phyloP scores from a whole-genome alignment of 2,329 filamentous ascomycete genomes.

The Cadophora luteo-olivacea region DNA sequence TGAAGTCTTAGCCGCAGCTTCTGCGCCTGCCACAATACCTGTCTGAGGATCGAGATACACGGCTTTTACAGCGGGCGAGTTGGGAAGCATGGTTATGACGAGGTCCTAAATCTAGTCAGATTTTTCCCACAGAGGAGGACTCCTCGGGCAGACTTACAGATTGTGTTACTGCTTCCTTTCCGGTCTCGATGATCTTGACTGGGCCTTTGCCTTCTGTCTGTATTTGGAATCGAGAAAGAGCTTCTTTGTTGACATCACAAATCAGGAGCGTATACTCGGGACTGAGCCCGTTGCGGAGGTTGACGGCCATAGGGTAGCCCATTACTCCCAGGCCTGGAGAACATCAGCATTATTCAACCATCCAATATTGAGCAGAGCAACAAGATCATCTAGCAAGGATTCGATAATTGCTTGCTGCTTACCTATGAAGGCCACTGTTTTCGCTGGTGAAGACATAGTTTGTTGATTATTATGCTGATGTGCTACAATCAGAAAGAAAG shows the following conservation, averaged over 20 bases:
- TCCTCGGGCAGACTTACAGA: slow-evolving; percentile 13
- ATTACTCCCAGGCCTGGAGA: slow-evolving; percentile 51
- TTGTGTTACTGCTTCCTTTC: slow-evolving; percentile 64
- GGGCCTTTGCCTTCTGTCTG: slow-evolving; percentile 53
- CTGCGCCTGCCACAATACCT: slow-evolving; percentile 56
- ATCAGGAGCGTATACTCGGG: slow-evolving; percentile 64
- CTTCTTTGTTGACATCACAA: slow-evolving; percentile 66
- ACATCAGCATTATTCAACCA: neutral
- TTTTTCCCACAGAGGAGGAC: neutral
- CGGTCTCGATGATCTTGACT: slow-evolving; percentile 60
- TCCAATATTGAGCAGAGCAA: neutral
- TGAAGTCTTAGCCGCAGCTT: slow-evolving; percentile 36
- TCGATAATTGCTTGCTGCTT: neutral
- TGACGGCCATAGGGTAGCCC: slow-evolving; percentile 72
- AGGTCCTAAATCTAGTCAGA: slow-evolving; percentile 56
- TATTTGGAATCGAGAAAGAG: slow-evolving; percentile 58
- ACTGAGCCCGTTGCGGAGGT: slow-evolving; percentile 68
- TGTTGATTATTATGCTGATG: too few species aligned
- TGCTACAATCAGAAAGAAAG: too few species aligned
- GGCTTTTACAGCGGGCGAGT: slow-evolving; percentile 68
- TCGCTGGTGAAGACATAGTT: slow-evolving; percentile 29
- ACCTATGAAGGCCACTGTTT: slow-evolving; percentile 45
- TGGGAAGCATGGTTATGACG: slow-evolving; percentile 71
- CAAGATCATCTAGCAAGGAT: too few species aligned
- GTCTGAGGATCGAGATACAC: slow-evolving; percentile 58